Evolutionary conservation across 441 rosid species (phyloP), one percentile per base, ranked within the genome.

Genomic region (Gossypium davidsonii): DNA sequence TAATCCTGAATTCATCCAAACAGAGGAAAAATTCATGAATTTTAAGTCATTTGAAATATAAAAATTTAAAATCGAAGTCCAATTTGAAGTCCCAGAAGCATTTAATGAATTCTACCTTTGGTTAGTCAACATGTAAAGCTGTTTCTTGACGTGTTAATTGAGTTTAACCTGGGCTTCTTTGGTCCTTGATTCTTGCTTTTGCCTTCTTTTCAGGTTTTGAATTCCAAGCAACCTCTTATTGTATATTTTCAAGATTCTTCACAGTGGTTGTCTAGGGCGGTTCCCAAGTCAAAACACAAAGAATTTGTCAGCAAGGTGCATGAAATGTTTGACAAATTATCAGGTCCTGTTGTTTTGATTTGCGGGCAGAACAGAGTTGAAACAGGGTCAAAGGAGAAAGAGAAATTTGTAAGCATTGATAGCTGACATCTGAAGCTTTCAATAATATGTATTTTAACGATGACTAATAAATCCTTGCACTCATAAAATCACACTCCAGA

Each of bases 211-310:
- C 90, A 95, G 99, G 96, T 95, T 73, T 81, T 95, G 84, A 77
- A 70, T 75, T 85, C 90, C 76, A 68, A 67, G 77, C 89, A 90
- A 79, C 98, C 99, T 73, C 85, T 91, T 61, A 84, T 93, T 70
- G 98, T 91, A 70, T 93, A 95, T 83, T 93, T 93, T 76, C 89
- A 95, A 71, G 99, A 95, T 83, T 87, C 88, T 74, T 83, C 91
- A n/a, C 90, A 81, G 37, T 95, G 96, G 99, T 82, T 95, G 88
- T 93, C 95, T 60, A 88, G 93, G 79, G 97, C 93, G 4, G 94
- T 86, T 77, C 91, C 91, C 74, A 93, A 86, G 85, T 82, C 92
- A 12, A 85, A 85, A 55, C 85, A 79, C 57, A 84, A 83, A 81
- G 93, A 89, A 67, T 93, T 93, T 88, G 76, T 90, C 20, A 66